Base-by-base conservation (phyloP, 164 flowering plant genomes). In the Stephania cephalantha region DNA sequence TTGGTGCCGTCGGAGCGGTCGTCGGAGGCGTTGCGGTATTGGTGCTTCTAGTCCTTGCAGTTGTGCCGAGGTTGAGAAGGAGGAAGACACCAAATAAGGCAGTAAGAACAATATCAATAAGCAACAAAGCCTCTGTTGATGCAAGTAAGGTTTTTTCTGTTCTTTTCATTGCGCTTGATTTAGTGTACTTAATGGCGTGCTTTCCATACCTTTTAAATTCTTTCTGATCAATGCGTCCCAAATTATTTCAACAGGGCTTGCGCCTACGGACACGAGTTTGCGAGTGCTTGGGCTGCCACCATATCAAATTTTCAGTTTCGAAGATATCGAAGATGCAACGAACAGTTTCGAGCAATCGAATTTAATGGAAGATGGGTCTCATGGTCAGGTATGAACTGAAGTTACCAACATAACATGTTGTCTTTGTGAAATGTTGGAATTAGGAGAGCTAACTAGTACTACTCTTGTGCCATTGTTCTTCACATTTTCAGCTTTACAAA, bases 271-370 rank as follows among this genome's bases (percentile, higher is more conserved):
- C 69, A 84, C 86, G 90, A 86, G 88, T 71, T 65, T 84, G 58
- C 84, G 85, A 9, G 75, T 89, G 18, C 70, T 88, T 22, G 92
- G 93, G 35, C 86, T 90, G 7, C 92, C 91, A 13, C 86, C 90
- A 15, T 91, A 90, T 76, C 86, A 79, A 1, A 81, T 81, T 70
- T 90, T 89, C 83, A 85, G 88, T 13, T 53, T 90, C 74, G 97
- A 95, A 46, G 98, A 95, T 70, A 80, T 95, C 31, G 95, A 93
- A 79, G 97, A 91, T 29, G 92, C 90, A 25, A 94, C 98, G 35
- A 85, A 88, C 79, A 86, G 87, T 77, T 93, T 95, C 61, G 91
- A 94, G 66, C 75, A 85, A 30, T 73, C 84, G 12, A 88, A 88
- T 83, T 79, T 95, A 68, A 78, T 90, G 29, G 89, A 77, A 13